phyloP scores from a whole-genome alignment of 2,329 filamentous ascomycete genomes.

The Talaromyces rugulosus region DNA sequence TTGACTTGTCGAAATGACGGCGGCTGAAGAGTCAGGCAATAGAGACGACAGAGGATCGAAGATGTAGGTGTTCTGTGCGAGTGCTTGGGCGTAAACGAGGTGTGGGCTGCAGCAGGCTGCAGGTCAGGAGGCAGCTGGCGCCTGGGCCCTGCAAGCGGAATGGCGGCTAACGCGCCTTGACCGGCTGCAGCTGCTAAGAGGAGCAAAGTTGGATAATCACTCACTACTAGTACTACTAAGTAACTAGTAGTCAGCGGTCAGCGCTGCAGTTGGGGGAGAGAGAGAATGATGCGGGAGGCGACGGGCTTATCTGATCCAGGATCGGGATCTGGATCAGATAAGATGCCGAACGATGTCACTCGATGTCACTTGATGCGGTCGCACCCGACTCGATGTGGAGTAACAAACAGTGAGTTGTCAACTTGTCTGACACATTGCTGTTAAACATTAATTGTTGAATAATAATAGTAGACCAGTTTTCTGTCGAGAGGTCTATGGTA shows the following conservation, averaged over 20 bases:
- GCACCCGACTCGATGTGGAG: not conserved
- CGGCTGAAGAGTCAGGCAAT: not conserved
- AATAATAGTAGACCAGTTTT: not conserved
- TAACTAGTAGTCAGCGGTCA: not conserved
- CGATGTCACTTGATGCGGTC: not conserved
- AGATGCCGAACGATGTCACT: not conserved
- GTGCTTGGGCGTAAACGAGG: not conserved
- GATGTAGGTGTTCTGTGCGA: not conserved
- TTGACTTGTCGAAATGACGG: not conserved
- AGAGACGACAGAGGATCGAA: not conserved
- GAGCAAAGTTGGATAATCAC: too few species aligned
- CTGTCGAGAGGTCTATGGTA: too few species aligned
- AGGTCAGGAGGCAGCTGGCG: not conserved
- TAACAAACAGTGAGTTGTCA: not conserved
- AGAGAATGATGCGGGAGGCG: not conserved
- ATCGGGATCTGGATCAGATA: not conserved
- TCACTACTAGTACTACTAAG: too few species aligned
- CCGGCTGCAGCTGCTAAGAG: too few species aligned
- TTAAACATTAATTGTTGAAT: too few species aligned
- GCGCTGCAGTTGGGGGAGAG: not conserved
- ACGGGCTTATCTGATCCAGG: not conserved
- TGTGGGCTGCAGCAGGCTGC: not conserved
- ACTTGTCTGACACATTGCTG: not conserved
- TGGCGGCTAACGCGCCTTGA: not conserved
- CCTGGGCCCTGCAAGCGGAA: not conserved